phyloP scores from a whole-genome alignment of 352 stramenopile genomes.

The Phytophthora brassicae region DNA sequence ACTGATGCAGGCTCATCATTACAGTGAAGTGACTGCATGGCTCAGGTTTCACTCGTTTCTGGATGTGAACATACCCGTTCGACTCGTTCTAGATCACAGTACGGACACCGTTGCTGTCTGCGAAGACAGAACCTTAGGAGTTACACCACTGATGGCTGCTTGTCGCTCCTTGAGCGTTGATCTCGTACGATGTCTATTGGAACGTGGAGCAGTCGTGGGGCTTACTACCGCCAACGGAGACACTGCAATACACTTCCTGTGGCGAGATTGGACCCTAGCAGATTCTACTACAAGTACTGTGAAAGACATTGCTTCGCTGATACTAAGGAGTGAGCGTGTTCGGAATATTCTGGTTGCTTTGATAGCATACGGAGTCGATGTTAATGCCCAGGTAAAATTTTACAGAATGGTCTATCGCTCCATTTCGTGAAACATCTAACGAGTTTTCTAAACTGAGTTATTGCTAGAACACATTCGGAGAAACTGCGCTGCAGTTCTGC shows the following conservation, averaged over 20 bases:
- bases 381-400: conserved; percentile 55
- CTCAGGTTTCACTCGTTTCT: conserved; percentile 61
- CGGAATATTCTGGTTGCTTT: conserved; percentile 45
- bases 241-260: conserved; percentile 68
- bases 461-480: conserved; percentile 63
- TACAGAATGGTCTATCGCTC: not conserved
- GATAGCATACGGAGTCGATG: conserved; percentile 33
- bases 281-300: conserved; percentile 28
- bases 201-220: conserved; percentile 50
- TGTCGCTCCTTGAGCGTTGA: conserved; percentile 53
- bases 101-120: conserved; percentile 8
- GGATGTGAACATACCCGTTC: conserved; percentile 68
- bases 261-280: conserved; percentile 39
- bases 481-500: conserved; percentile 59
- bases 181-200: conserved; percentile 48
- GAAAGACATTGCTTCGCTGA: conserved; percentile 30
- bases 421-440: not conserved
- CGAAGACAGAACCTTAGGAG: conserved; percentile 35
- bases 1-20: conserved; percentile 36
- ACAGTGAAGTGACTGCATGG: conserved; percentile 63
- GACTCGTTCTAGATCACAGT: not conserved
- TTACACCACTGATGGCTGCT: conserved; percentile 74
- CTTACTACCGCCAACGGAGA: conserved; percentile 68
- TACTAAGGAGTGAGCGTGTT: conserved; percentile 39
- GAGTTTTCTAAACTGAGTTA: not conserved